Base-by-base conservation (phyloP, 2,329 filamentous ascomycete genomes). In the Fusarium sp. region DNA sequence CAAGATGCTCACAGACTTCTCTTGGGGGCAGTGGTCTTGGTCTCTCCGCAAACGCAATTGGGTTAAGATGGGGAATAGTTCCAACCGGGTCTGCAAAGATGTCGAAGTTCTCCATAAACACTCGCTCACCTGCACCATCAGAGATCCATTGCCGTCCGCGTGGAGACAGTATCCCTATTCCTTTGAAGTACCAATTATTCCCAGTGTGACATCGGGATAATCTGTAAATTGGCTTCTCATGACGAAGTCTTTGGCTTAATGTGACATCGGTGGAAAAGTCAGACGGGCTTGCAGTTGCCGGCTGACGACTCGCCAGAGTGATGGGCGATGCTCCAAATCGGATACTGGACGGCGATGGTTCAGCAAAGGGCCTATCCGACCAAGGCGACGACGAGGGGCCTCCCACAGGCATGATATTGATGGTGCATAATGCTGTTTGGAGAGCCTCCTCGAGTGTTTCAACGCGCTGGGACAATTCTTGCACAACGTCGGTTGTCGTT, bases 181-280 rank as follows among this genome's bases (percentile, higher is more conserved):
- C 66, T 22, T 69, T 69, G 8, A 69, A 69, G 4, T 69, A 69
- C 66, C 66, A 70, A 10, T 69, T 69, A 3, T 52, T 69, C 6
- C 66, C 66, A 14, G 59, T 48, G 22, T 69, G 66, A 13, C 66
- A 65, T 17, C 62, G 58, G 1, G 51, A 54, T 22, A 65, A 39
- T 45, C 39, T 68, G 62, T 37, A 49, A 50, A 50, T 28, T 17
- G 62, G 24, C n/a, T 64, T 63, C 7, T 10, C 35, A 17, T 37
- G 35, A 3, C 37, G 49, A 6, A 13, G 35, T 40, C 37, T 46
- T 24, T 49, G 44, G 7, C 20, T 45, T 9, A n/a, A 37, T 7
- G 32, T 24, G 26, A 40, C 41, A 30, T 44, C 59, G 10, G 37
- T 17, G 22, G 28, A 28, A 20, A 66, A 19, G 15, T 65, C 44